Evolutionary conservation across 148 eudicot genomes (phyloP).

Genomic region (Spergularia bocconei): DNA sequence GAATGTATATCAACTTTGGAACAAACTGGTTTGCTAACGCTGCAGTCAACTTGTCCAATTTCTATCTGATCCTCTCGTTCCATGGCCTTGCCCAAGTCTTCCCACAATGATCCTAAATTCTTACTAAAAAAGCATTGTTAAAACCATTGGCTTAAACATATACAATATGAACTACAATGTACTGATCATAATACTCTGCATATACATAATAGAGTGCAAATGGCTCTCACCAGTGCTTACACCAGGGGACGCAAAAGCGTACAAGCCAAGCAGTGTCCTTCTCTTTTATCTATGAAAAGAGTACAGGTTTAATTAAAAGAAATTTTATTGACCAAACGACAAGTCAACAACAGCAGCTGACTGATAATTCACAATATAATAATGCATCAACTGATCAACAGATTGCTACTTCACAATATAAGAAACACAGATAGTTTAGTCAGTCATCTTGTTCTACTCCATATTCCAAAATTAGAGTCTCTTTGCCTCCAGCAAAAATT

Average conservation of each 20-base stretch:
- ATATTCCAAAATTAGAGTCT: too few relatives aligned
- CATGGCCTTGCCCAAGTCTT: slow-evolving; percentile 84
- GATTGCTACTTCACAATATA: too few relatives aligned
- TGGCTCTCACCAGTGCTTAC: slow-evolving; percentile 83
- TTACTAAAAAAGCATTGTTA: slow-evolving; percentile 47
- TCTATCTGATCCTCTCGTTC: slow-evolving; percentile 97
- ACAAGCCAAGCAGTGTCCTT: slow-evolving; percentile 97
- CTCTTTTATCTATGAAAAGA: slow-evolving; percentile 64
- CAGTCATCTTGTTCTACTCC: too few relatives aligned
- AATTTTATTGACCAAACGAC: neutral
- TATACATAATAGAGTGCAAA: slow-evolving; percentile 4
- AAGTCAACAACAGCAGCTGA: neutral
- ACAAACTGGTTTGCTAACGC: slow-evolving; percentile 69
- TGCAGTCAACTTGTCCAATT: slow-evolving; percentile 89
- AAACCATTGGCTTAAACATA: slow-evolving; percentile 5
- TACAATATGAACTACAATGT: neutral
- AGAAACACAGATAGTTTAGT: too few relatives aligned
- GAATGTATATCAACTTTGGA: slow-evolving; percentile 84
- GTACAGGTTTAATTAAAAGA: neutral
- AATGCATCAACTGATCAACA: too few relatives aligned
- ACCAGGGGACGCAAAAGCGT: slow-evolving; percentile 92
- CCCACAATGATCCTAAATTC: slow-evolving; percentile 88
- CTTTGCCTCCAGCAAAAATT: too few relatives aligned
- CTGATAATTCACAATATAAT: neutral
- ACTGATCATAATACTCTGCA: neutral